A percentile compares a stretch with the other conserved stretches of the same genome.
phyloP scores from a whole-genome alignment of 1,284 basidiomycete species.

The Quambalaria eucalypti region DNA sequence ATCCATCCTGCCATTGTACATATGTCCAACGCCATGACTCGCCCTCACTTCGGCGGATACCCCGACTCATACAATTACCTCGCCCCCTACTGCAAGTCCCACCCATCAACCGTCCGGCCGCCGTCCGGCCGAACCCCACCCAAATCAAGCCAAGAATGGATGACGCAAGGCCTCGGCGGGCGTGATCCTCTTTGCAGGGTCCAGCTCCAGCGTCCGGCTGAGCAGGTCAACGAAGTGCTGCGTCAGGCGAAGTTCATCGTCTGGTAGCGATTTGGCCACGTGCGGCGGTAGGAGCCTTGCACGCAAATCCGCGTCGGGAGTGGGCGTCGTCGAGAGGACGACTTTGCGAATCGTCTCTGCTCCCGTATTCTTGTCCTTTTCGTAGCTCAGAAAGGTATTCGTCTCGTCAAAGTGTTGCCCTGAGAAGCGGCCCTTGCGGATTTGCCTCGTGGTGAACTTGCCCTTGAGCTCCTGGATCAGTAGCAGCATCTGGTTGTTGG shows the following conservation, averaged over 20 bases:
- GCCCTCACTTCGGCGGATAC: too few relatives aligned
- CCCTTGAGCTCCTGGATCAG: slow-evolving; percentile 78
- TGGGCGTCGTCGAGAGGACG: slow-evolving; percentile 66
- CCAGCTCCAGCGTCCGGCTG: slow-evolving; percentile 83
- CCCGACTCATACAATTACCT: too few relatives aligned
- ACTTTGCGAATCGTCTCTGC: slow-evolving; percentile 70
- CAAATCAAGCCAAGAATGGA: slow-evolving; percentile 59
- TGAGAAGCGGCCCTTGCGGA: slow-evolving; percentile 86
- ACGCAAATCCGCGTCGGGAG: slow-evolving; percentile 55
- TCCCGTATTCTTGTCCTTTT: slow-evolving; percentile 34
- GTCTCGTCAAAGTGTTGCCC: slow-evolving; percentile 89
- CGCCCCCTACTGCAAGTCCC: too few relatives aligned
- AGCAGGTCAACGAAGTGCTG: slow-evolving; percentile 78
- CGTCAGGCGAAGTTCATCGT: slow-evolving; percentile 78
- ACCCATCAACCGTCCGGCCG: too few relatives aligned
- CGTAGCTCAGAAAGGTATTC: slow-evolving; percentile 47
- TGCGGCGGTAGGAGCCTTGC: slow-evolving; percentile 71
- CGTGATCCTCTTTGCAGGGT: slow-evolving; percentile 73
- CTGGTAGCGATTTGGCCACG: slow-evolving; percentile 62
- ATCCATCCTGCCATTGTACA: too few relatives aligned
- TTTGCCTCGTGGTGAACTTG: slow-evolving; percentile 81
- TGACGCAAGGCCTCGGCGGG: slow-evolving; percentile 80
- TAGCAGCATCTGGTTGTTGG: slow-evolving; percentile 90
- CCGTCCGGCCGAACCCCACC: too few relatives aligned
- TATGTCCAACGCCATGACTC: too few relatives aligned